Evolutionary conservation across 106 monocot species (phyloP), one percentile per base, ranked within the genome.

Genomic region (Agapanthus africanus): DNA sequence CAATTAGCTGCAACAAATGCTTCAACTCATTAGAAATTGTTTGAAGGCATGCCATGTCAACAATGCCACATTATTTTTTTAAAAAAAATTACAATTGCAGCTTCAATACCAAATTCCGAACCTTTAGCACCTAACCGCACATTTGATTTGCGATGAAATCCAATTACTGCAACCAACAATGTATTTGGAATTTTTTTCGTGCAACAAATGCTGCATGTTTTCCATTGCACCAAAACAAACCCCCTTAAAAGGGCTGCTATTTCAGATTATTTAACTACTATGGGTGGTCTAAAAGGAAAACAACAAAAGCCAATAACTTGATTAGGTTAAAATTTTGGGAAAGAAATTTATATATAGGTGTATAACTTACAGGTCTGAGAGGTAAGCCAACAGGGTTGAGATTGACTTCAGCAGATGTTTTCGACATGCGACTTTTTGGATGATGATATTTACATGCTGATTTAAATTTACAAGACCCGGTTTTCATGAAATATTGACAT

Each of bases 401-500:
- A 18, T 70, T 63, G 69, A 88, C 86, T 66, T 83, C 88, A 72
- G 73, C 88, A 72, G 73, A 33, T 67, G 40, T 46, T 32, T 67
- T 67, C 63, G 86, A 88, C 70, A 84, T 73, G 78, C 91, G 77
- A 49, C 88, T 91, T 56, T 73, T 86, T 25, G 95, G 95, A 78
- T 95, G 95, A 79, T 95, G 86, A 72, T 88, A 95, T 71, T 68
- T 91, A 78, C 95, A 95, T 0, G 82, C 83, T 59, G 88, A 79
- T 68, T 91, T 91, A 65, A 91, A 95, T 72, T 95, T 95, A 69
- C 95, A 95, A 49, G 85, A 86, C 56, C 95, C 95, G 42, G 95
- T 95, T 68, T 95, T 91, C 95, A 95, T 88, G 71, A 91, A 95
- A 67, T 86, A 95, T 44, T 86, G 85, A 66, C 95, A 95, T 75